Percentiles rank a stretch among this genome's conserved stretches.
Conservation (phyloP, 495 filamentous ascomycete genomes). For the Geoglossum glabrum region DNA sequence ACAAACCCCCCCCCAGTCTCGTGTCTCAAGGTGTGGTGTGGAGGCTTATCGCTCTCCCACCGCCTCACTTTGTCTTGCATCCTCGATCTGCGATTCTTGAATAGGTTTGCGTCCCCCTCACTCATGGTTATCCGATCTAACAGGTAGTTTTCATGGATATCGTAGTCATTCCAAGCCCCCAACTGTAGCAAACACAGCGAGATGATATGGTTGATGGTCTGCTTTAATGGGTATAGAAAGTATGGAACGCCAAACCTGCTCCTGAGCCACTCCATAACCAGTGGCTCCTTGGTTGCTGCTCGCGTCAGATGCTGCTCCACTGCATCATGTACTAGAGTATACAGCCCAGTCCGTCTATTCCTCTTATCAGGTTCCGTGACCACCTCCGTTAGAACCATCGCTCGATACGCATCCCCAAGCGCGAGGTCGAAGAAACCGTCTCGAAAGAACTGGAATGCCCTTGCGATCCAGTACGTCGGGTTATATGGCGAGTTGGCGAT, state of each 20-base stretch:
- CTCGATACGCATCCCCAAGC: constrained; percentile 6
- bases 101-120: constrained; percentile 9
- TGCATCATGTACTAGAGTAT: constrained; percentile 16
- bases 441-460: constrained; percentile 3
- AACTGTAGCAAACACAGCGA: constrained; percentile 15
- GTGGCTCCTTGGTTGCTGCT: constrained; percentile 2
- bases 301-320: constrained; percentile 17
- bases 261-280: constrained; percentile 9
- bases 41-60: background rate
- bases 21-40: background rate
- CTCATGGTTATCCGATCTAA: constrained; percentile 4
- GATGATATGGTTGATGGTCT: constrained; percentile 14
- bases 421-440: constrained; percentile 2
- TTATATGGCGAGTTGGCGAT: constrained; percentile 2
- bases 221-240: constrained; percentile 14
- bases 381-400: constrained; percentile 11
- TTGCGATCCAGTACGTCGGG: constrained; percentile 2
- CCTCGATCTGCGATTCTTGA: background rate
- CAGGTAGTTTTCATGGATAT: constrained; percentile 8
- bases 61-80: background rate
- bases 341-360: constrained; percentile 14
- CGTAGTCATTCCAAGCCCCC: constrained; percentile 16
- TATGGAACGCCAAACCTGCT: constrained; percentile 12
- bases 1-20: background rate
- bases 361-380: constrained; percentile 9